Evolutionary conservation across 192 early-diverging fungal genomes (phyloP), one percentile per base, ranked within the genome.

Genomic region (Coemansia sp.): DNA sequence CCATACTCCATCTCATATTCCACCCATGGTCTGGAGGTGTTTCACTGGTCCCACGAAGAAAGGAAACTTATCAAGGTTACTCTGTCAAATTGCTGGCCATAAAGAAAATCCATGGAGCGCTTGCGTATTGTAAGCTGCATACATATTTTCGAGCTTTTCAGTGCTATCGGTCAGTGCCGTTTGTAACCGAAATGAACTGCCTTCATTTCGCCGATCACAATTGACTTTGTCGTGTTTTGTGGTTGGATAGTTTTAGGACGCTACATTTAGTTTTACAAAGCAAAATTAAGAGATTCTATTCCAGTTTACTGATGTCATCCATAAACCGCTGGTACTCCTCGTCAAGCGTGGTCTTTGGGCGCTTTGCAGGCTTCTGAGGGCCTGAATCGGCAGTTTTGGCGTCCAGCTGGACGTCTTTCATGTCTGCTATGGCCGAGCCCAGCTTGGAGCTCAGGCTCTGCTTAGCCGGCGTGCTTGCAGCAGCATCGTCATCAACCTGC

Each of bases 241-340:
- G 10, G 45, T 51, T 34, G 64, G 58, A 60, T 49, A 56, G 8
- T n/a, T 40, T 40, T 9, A 37, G 42, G 31, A 62, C 41, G 66
- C 58, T 28, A 68, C 58, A 68, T 16, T 21, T 45, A 21, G 20
- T 45, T 45, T 45, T 39, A 39, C 14, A 39, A 39, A 12, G 14
- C 37, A 42, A 39, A 39, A 12, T 1, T 6, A 42, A 42, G 15
- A 42, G 4, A 26, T 26, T 26, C 23, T 26, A 26, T 26, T 26
- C 23, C 23, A 26, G 23, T 26, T 26, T 26, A 26, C 23, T 26
- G 4, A 86, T 85, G 23, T 80, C 66, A 5, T 80, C 71, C 76
- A 85, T 81, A 65, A 86, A 88, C 44, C 69, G 80, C 34, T 82
- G 77, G 61, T 83, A 86, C 59, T 88, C 82, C 11, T 88, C 81